Evolutionary conservation across 306 rosid species (phyloP).

Genomic region (Alnus rubra): DNA sequence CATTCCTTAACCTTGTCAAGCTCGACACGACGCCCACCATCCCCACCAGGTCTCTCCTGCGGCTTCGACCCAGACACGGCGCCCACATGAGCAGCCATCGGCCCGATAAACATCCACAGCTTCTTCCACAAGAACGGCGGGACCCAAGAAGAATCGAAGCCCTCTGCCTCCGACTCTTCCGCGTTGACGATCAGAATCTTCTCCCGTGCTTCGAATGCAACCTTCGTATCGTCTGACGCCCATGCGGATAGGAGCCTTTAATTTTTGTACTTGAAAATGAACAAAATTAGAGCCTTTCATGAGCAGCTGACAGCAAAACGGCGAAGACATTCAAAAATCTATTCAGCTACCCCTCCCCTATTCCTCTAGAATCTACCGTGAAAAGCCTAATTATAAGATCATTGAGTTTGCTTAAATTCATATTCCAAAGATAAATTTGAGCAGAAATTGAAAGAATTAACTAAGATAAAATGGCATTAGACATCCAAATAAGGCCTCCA

Average conservation of each 20-base stretch:
- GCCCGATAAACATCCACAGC: conserved; percentile 82
- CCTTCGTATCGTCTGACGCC: conserved; percentile 32
- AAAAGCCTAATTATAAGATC: too few relatives aligned
- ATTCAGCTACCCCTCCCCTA: too few relatives aligned
- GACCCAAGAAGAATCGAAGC: conserved; percentile 29
- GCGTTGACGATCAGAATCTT: conserved; percentile 59
- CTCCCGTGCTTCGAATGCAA: conserved; percentile 70
- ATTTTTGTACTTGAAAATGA: too few relatives aligned
- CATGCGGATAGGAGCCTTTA: background rate
- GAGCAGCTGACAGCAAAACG: too few relatives aligned
- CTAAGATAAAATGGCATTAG: background rate
- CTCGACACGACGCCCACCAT: too few relatives aligned
- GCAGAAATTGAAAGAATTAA: background rate
- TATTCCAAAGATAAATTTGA: background rate
- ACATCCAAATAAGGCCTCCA: background rate
- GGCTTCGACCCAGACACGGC: too few relatives aligned
- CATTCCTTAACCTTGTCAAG: too few relatives aligned
- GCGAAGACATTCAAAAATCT: too few relatives aligned
- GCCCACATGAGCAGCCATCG: conserved; percentile 3
- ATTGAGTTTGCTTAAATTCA: too few relatives aligned
- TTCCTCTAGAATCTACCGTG: too few relatives aligned
- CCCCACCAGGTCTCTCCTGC: too few relatives aligned
- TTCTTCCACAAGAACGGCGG: conserved; percentile 82
- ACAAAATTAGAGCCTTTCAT: too few relatives aligned
- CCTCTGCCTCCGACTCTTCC: conserved; percentile 21